phyloP scores from a whole-genome alignment of 2,329 filamentous ascomycete species.

The Phialophora tarda region DNA sequence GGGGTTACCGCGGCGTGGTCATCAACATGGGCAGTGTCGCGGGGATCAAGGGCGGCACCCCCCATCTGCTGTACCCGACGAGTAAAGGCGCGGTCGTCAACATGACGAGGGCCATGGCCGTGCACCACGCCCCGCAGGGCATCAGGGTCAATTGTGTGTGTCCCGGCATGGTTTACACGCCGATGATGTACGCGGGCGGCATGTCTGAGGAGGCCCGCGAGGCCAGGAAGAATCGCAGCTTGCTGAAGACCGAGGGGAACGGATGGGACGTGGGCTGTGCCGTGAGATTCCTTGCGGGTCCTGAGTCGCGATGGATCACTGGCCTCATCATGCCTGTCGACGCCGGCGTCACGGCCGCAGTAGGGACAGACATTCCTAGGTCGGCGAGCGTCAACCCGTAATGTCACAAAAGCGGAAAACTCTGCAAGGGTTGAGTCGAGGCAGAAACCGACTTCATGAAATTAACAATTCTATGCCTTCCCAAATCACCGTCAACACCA shows the following conservation, averaged over 20 bases:
- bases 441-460: not conserved
- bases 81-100: conserved; percentile 62
- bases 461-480: not conserved
- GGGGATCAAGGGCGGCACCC: conserved; percentile 61
- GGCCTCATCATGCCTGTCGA: conserved; percentile 57
- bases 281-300: conserved; percentile 58
- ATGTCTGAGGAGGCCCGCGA: conserved; percentile 59
- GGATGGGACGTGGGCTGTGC: conserved; percentile 61
- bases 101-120: conserved; percentile 63
- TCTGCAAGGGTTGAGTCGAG: not conserved
- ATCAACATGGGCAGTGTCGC: conserved; percentile 69
- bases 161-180: conserved; percentile 62
- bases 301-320: conserved; percentile 60
- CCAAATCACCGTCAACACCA: conserved; percentile 1
- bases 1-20: conserved; percentile 55
- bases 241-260: conserved; percentile 61
- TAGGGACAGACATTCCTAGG: conserved; percentile 50
- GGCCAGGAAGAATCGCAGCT: conserved; percentile 55
- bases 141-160: conserved; percentile 64
- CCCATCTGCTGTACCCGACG: conserved; percentile 60
- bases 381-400: conserved; percentile 46
- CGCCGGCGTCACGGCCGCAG: conserved; percentile 54
- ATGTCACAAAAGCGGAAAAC: not conserved
- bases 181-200: conserved; percentile 59
- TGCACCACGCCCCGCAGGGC: conserved; percentile 57